Conservation (phyloP, 202 grass and related monocot genomes). For the Setaria viridis region DNA sequence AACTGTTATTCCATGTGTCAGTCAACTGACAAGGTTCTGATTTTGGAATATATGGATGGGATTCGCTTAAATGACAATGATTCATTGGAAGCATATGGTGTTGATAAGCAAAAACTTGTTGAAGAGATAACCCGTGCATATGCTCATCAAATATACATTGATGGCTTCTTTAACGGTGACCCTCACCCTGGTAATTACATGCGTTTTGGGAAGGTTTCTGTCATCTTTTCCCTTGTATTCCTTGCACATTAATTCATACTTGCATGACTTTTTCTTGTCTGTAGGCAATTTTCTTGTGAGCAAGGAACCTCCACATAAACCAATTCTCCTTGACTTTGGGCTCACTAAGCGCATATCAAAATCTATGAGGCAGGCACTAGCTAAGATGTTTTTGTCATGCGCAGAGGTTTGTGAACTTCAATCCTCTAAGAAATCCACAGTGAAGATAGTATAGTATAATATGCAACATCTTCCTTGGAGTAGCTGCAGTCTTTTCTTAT, state of each 20-base stretch:
- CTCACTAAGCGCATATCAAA: conserved; percentile 88
- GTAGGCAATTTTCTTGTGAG: conserved; percentile 97
- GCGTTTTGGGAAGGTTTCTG: conserved; percentile 36
- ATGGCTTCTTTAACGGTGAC: conserved; percentile 98
- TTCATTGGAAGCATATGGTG: conserved; percentile 75
- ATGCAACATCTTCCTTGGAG: conserved; percentile 17
- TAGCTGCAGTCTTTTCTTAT: conserved; percentile 8
- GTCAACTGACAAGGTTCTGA: conserved; percentile 88
- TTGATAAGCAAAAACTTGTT: conserved; percentile 94
- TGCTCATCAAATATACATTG: conserved; percentile 97
- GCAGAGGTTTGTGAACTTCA: conserved; percentile 71
- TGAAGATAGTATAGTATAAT: conserved; percentile 23
- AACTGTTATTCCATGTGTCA: conserved; percentile 47
- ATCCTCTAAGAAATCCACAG: conserved; percentile 40
- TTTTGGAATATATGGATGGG: conserved; percentile 98
- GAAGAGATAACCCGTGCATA: conserved; percentile 98
- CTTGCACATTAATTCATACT: conserved; percentile 18
- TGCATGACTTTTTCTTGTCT: conserved; percentile 38
- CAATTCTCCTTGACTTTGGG: conserved; percentile 97
- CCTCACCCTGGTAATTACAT: conserved; percentile 89
- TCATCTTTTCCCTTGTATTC: conserved; percentile 18
- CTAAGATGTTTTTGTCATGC: conserved; percentile 98
- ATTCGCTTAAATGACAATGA: conserved; percentile 91
- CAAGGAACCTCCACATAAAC: conserved; percentile 88
- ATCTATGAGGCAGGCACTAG: conserved; percentile 88